Base-by-base conservation (phyloP, 83 land plant species). In the Larix sibirica region DNA sequence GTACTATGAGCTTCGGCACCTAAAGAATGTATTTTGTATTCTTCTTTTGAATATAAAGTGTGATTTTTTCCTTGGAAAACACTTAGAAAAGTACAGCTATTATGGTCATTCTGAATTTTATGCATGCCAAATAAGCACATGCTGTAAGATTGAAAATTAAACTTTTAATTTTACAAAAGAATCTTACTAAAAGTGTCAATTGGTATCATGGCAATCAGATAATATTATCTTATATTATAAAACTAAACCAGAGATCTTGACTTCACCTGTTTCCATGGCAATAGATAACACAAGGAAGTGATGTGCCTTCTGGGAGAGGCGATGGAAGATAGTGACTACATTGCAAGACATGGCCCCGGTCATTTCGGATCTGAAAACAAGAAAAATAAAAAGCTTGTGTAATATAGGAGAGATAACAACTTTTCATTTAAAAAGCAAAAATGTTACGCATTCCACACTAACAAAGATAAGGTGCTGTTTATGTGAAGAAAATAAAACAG, bases 231-330 rank as follows among this genome's bases (percentile, higher is more conserved):
- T 20, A 23, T 12, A 73, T 50, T 79, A 61, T 12, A 58, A 79
- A 58, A 50, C 64, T 79, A 59, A 28, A 28, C 42, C 10, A 79
- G 36, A 31, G 66, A 79, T 58, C n/a, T 58, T 56, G 28, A 58
- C 13, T 20, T 58, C 23, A 95, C 99, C 99, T 97, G 89, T 97
- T 97, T 81, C 99, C 99, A 92, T 97, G 99, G 88, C 99, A 97
- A 76, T 97, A 97, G 64, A 97, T 86, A 71, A 97, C 99, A 90
- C 98, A 96, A 69, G 99, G 99, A 68, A 97, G 93, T 75, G 98
- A 64, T 31, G 83, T 80, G 24, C 90, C 90, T 76, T 94, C 94
- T 9, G 96, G 96, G 28, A 91, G 70, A 66, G 81, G 44, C 21
- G 87, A 83, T 23, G 99, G 99, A 80, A 91, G 61, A 83, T 97